Percentiles rank a stretch among this genome's conserved stretches.
phyloP scores from a whole-genome alignment of 495 filamentous ascomycete species.

The Penicillium flavigenum region DNA sequence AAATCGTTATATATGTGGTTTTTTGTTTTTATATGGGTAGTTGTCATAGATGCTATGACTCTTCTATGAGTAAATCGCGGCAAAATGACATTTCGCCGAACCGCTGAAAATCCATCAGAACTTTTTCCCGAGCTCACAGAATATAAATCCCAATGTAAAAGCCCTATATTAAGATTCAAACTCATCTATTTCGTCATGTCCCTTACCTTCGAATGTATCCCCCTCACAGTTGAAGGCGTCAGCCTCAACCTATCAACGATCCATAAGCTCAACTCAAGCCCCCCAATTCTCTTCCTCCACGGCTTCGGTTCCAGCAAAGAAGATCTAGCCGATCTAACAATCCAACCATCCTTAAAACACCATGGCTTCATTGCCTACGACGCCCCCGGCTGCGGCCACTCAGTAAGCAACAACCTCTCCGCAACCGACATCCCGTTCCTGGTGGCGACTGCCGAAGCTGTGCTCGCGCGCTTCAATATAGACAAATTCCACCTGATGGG shows the following conservation, averaged over 20 bases:
- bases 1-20: too few species aligned
- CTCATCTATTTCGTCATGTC: too few species aligned
- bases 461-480: constrained; percentile 26
- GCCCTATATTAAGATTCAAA: too few species aligned
- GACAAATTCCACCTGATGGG: constrained; percentile 28
- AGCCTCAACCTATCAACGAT: constrained; percentile 26
- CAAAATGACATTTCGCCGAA: not conserved
- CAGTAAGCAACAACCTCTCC: constrained; percentile 21
- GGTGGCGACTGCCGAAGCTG: constrained; percentile 23
- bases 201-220: constrained; percentile 14
- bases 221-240: constrained; percentile 21
- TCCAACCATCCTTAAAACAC: constrained; percentile 21
- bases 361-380: constrained; percentile 30
- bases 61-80: not conserved
- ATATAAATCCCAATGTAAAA: not conserved
- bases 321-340: constrained; percentile 27
- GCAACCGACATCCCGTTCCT: constrained; percentile 32
- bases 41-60: not conserved
- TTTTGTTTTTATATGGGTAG: too few species aligned
- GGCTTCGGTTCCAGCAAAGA: constrained; percentile 38
- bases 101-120: not conserved
- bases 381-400: constrained; percentile 30
- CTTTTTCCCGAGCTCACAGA: not conserved
- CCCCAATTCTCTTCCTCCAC: constrained; percentile 30
- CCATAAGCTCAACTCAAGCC: constrained; percentile 16